A percentile compares a stretch with the other conserved stretches of the same genome.
Evolutionary conservation across 768 basidiomycete species (phyloP).

Genomic region (Leucocoprinus birnbaumii): DNA sequence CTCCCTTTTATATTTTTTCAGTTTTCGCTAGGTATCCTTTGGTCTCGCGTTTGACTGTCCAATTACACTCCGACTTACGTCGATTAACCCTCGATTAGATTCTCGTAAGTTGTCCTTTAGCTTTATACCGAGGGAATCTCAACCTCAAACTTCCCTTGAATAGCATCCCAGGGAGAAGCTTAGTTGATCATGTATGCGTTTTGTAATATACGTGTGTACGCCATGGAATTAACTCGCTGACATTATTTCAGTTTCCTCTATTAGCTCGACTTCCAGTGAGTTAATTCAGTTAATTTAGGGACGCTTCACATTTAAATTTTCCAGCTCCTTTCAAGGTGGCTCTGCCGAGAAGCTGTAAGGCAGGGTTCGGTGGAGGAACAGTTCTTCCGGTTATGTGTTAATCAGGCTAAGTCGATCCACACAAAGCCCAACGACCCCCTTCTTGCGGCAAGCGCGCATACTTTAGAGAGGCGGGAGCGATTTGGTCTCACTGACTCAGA

Average conservation of each 20-base stretch:
- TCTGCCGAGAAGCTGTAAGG: constrained; percentile 21
- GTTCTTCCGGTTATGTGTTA: constrained; percentile 20
- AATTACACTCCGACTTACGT: too few relatives aligned
- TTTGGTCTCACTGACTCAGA: constrained; percentile 40
- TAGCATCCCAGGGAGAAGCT: constrained; percentile 9
- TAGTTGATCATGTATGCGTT: constrained; percentile 10
- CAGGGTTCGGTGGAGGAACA: constrained; percentile 18
- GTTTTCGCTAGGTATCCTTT: constrained; percentile 1
- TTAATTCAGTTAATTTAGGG: too few relatives aligned
- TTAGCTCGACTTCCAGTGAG: constrained; percentile 13
- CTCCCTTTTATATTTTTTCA: too few relatives aligned
- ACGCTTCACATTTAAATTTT: not conserved
- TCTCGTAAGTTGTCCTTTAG: not conserved
- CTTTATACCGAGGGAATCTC: too few relatives aligned
- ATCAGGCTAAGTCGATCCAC: constrained; percentile 17
- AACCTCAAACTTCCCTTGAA: not conserved
- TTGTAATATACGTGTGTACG: too few relatives aligned
- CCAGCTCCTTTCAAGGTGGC: constrained; percentile 27
- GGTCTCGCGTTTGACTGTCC: not conserved
- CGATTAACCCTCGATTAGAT: too few relatives aligned
- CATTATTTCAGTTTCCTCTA: constrained; percentile 11
- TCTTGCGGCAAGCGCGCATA: constrained; percentile 31
- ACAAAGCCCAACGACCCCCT: constrained; percentile 17
- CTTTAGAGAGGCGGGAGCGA: constrained; percentile 35
- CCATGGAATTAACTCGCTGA: not conserved